Base-by-base conservation (phyloP, 805 yeast genomes). In the Ogataea methanolica region DNA sequence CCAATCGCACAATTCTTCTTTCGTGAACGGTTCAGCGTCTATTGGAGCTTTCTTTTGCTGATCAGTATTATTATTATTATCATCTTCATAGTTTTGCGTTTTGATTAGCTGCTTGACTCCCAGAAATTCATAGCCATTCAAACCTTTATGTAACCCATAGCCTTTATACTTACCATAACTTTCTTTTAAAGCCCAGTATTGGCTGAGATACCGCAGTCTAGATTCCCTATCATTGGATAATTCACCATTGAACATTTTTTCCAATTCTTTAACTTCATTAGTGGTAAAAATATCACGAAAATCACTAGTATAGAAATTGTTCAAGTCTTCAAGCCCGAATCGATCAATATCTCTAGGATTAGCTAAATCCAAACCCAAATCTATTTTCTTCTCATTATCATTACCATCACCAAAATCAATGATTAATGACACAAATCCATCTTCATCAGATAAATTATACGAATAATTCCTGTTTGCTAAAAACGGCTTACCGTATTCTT, bases 141-240 rank as follows among this genome's bases (percentile, higher is more conserved):
- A 53, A 11, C 66, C 66, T 15, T 49, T 38, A 19, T 60, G 55
- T 14, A 80, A 61, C 0, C 96, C 95, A 16, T 73, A 64, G 0
- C 95, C 96, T 2, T 75, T 55, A 36, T 73, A 76, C 57, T 88
- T 88, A 6, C 87, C 75, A 57, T 79, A 85, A 19, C 88, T 80
- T 60, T 88, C 96, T 59, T 88, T 88, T 45, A 88, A 62, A 0
- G 96, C 85, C 96, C 96, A 88, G 34, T 75, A 71, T 36, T 79
- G 79, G 17, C 84, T 76, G 54, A 84, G 76, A 9, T 48, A 33
- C 14, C 43, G 36, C 15, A 68, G 52, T 7, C 58, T 51, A n/a
- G 41, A 45, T 1, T 44, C 47, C 33, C 38, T 43, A 8, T 48
- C 36, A 12, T 8, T 14, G 3, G 46, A 39, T 6, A 46, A 38